Percentiles rank a stretch among this genome's conserved stretches.
Conservation (phyloP, 352 stramenopile species). For the Phytophthora niederhauseri region DNA sequence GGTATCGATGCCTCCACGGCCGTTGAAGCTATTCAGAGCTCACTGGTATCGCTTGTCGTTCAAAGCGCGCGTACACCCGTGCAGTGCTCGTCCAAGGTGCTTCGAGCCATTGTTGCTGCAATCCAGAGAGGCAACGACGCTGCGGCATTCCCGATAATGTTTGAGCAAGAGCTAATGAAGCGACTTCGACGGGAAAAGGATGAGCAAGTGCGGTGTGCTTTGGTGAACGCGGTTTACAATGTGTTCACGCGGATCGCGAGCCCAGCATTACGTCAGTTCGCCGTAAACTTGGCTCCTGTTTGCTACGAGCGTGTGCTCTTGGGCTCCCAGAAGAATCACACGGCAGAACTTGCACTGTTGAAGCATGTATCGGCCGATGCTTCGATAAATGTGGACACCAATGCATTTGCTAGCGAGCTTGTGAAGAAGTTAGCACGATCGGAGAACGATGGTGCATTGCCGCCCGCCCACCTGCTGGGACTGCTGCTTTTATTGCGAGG, state of each 20-base stretch:
- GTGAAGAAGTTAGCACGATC: conserved; percentile 36
- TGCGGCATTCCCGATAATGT: conserved; percentile 21
- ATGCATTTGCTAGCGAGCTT: conserved; percentile 9
- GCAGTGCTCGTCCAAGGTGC: conserved; percentile 16
- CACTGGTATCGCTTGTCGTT: conserved; percentile 43
- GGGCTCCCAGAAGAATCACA: conserved; percentile 12
- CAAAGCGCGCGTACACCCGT: conserved; percentile 18
- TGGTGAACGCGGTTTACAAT: conserved; percentile 35
- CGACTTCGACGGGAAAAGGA: conserved; percentile 26
- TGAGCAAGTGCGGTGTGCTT: conserved; percentile 19
- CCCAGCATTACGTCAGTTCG: conserved; percentile 21
- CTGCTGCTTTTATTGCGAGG: conserved; percentile 45
- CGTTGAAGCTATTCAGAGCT: conserved; percentile 22
- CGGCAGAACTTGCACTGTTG: conserved; percentile 27
- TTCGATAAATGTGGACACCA: neutral
- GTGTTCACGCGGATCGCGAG: conserved; percentile 37
- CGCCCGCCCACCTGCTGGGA: conserved; percentile 43
- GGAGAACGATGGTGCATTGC: conserved; percentile 29
- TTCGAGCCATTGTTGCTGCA: conserved; percentile 31
- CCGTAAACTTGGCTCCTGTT: conserved; percentile 16
- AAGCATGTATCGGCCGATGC: conserved; percentile 25
- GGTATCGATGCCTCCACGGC: conserved; percentile 34
- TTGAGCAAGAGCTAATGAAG: conserved; percentile 34
- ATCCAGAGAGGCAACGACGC: conserved; percentile 26
- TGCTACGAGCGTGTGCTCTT: conserved; percentile 35